Percentiles rank a stretch among this genome's conserved stretches.
phyloP scores from a whole-genome alignment of 352 stramenopile genomes.

The Lagenidium giganteum region DNA sequence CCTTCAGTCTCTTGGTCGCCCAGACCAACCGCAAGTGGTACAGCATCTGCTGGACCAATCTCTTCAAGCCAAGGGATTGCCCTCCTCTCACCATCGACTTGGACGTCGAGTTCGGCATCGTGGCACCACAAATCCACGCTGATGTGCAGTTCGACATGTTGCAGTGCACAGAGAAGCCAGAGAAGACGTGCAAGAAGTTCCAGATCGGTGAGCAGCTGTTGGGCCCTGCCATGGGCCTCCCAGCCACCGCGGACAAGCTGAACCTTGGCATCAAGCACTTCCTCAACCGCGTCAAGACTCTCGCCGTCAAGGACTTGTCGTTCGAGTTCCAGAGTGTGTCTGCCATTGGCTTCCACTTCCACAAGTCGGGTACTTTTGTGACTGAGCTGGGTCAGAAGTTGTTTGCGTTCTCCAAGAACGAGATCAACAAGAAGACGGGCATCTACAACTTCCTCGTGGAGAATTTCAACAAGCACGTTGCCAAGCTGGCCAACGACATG shows the following conservation, averaged over 20 bases:
- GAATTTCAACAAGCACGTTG: conserved; percentile 4
- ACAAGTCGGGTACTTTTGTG: conserved; percentile 4
- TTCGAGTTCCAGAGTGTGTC: conserved; percentile 25
- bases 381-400: conserved; percentile 1
- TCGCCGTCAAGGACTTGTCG: conserved; percentile 24
- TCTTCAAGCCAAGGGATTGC: conserved; percentile 24
- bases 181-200: conserved; percentile 23
- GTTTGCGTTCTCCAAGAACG: conserved; percentile 3
- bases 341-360: conserved; percentile 3
- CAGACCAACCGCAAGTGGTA: conserved; percentile 37
- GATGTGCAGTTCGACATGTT: conserved; percentile 16
- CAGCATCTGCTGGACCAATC: conserved; percentile 38
- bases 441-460: conserved; percentile 10
- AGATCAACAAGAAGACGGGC: conserved; percentile 11
- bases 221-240: too few relatives aligned
- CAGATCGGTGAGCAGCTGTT: conserved; percentile 28
- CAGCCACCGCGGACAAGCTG: too few relatives aligned
- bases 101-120: conserved; percentile 22
- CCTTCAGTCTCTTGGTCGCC: conserved; percentile 17
- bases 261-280: too few relatives aligned
- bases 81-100: conserved; percentile 19
- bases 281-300: conserved; percentile 28
- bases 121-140: conserved; percentile 11
- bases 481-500: conserved; percentile 6
- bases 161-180: conserved; percentile 10